These are phyloP conservation scores for Kazachstania sp. DNA, from an alignment of 1,139 yeast species.

Conservation along the genomic window DNA sequence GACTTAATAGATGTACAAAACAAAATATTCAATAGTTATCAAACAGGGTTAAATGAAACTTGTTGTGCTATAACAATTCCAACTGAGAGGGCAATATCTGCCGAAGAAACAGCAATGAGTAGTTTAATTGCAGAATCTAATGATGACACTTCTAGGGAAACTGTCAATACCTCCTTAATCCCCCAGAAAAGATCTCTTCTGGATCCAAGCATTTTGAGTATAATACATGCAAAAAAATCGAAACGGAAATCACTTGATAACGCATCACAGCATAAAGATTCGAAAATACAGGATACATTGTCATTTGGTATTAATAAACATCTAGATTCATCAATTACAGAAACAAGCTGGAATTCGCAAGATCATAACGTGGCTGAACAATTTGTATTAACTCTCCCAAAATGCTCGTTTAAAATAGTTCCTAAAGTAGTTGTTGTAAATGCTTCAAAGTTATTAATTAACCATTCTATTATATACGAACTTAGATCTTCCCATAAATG, in stretches of 20 bases:
- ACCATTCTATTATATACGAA: constrained; percentile 9
- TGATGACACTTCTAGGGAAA: not conserved
- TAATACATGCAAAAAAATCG: constrained; percentile 8
- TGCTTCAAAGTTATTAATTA: constrained; percentile 8
- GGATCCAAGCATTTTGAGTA: constrained; percentile 12
- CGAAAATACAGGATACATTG: not conserved
- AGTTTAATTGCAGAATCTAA: not conserved
- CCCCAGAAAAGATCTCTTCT: constrained; percentile 20
- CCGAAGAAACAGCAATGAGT: not conserved
- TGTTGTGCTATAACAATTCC: not conserved
- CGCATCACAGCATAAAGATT: not conserved
- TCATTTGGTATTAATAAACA: not conserved
- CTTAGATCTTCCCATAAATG: constrained; percentile 4
- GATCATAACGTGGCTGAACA: not conserved
- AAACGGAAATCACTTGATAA: not conserved
- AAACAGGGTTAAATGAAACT: constrained; percentile 1
- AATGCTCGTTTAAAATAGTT: not conserved
- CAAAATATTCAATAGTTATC: constrained; percentile 8
- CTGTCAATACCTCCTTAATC: constrained; percentile 11
- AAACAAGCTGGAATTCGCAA: not conserved
- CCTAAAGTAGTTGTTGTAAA: constrained; percentile 11
- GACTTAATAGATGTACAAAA: constrained; percentile 12
- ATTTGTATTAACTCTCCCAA: not conserved
- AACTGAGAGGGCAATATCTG: not conserved
- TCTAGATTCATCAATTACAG: too few relatives aligned